A percentile compares a stretch with the other conserved stretches of the same genome.
Evolutionary conservation across 306 rosid genomes (phyloP).

Genomic region (Castanea crenata): DNA sequence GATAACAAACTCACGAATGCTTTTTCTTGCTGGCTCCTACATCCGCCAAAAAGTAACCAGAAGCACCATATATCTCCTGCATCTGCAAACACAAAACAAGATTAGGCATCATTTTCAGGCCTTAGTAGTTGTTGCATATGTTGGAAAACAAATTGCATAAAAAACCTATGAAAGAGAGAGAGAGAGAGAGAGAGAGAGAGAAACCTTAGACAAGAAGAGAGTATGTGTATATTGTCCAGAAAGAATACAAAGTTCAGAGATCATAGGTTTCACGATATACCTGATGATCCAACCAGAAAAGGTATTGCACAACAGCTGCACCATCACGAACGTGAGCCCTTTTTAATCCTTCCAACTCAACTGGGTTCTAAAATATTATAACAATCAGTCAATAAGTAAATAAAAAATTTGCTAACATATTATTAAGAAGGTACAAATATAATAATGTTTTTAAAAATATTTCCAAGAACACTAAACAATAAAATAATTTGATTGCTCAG

Average conservation of each 20-base stretch:
- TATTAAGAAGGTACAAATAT: not conserved
- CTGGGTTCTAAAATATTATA: constrained; percentile 59
- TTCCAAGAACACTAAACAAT: not conserved
- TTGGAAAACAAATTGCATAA: not conserved
- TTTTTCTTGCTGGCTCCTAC: constrained; percentile 44
- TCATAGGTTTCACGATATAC: constrained; percentile 38
- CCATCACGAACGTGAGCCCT: constrained; percentile 92
- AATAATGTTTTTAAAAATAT: not conserved
- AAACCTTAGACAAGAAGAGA: not conserved
- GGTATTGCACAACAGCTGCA: constrained; percentile 92
- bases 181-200: not conserved
- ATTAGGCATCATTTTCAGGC: constrained; percentile 24
- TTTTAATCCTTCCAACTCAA: constrained; percentile 86
- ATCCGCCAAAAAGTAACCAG: constrained; percentile 82
- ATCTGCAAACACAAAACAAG: constrained; percentile 56
- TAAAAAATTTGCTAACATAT: not conserved
- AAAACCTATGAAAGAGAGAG: not conserved
- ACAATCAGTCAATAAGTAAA: constrained; percentile 5
- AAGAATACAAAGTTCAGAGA: constrained; percentile 13
- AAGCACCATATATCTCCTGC: constrained; percentile 88
- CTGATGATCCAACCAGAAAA: constrained; percentile 90
- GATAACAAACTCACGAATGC: constrained; percentile 45
- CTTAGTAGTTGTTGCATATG: constrained; percentile 1
- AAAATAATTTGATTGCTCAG: not conserved
- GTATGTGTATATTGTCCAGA: not conserved